Conservation (phyloP, 2,329 filamentous ascomycete species). For the Amylocarpus encephaloides region DNA sequence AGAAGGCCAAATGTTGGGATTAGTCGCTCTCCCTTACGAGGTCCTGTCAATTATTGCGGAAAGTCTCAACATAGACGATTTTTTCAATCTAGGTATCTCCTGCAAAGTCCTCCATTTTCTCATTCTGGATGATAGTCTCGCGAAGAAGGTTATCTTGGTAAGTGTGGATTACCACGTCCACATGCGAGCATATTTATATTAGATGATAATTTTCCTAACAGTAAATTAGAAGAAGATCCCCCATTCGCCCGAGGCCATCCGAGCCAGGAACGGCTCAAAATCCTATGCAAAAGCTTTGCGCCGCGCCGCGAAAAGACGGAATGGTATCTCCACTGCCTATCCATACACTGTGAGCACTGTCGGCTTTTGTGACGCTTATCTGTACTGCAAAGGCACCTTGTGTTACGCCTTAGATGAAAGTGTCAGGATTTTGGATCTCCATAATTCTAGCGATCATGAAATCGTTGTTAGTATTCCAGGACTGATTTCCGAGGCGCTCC, state of each 20-base stretch:
- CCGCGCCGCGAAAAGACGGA: slow-evolving; percentile 53
- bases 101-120: slow-evolving; percentile 25
- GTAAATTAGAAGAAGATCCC: slow-evolving; percentile 23
- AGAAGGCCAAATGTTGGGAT: slow-evolving; percentile 20
- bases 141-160: slow-evolving; percentile 27
- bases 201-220: slow-evolving; percentile 11
- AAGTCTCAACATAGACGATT: slow-evolving; percentile 28
- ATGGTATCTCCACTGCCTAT: slow-evolving; percentile 52
- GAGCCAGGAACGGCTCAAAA: slow-evolving; percentile 12
- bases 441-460: slow-evolving; percentile 42
- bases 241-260: slow-evolving; percentile 24
- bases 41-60: slow-evolving; percentile 25
- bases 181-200: neutral
- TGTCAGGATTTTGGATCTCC: slow-evolving; percentile 55
- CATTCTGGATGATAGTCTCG: slow-evolving; percentile 27
- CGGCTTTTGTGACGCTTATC: slow-evolving; percentile 53
- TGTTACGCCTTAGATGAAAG: slow-evolving; percentile 52
- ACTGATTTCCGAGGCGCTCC: slow-evolving; percentile 35
- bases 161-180: neutral
- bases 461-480: slow-evolving; percentile 48
- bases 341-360: slow-evolving; percentile 58
- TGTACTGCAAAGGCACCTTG: slow-evolving; percentile 57
- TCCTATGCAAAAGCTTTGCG: slow-evolving; percentile 48
- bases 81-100: slow-evolving; percentile 25
- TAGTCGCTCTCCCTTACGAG: slow-evolving; percentile 29